phyloP scores from a whole-genome alignment of 2,329 filamentous ascomycete species.

The Aphanocladium album region DNA sequence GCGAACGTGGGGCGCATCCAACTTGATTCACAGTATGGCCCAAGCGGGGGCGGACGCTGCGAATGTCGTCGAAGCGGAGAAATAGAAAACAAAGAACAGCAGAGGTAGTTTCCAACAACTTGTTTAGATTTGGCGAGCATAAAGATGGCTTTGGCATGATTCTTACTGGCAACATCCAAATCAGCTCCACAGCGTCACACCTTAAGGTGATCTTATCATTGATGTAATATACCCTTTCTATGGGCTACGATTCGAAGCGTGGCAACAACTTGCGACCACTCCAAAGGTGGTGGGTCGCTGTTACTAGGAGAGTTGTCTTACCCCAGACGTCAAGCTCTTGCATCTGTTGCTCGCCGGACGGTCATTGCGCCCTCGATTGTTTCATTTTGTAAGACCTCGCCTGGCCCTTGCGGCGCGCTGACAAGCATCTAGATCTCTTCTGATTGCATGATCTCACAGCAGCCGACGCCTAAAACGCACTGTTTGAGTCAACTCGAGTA shows the following conservation, averaged over 20 bases:
- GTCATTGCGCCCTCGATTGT: constrained; percentile 36
- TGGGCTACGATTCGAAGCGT: constrained; percentile 57
- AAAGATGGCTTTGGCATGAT: constrained; percentile 44
- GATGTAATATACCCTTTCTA: constrained; percentile 44
- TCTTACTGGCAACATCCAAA: constrained; percentile 60
- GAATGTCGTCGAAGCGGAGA: no score
- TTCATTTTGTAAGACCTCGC: constrained; percentile 22
- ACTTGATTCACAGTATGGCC: no score
- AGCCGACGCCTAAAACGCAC: neutral
- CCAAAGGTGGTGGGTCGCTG: constrained; percentile 55
- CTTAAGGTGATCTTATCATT: constrained; percentile 53
- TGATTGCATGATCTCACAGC: neutral
- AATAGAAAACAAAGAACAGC: neutral
- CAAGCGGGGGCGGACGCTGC: no score
- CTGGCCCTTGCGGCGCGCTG: constrained; percentile 19
- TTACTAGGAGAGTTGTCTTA: constrained; percentile 59
- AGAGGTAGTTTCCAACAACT: neutral
- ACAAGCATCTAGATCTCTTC: constrained; percentile 21
- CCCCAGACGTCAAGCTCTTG: constrained; percentile 50
- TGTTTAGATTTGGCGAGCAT: constrained; percentile 50
- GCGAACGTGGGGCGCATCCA: neutral
- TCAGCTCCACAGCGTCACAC: constrained; percentile 53
- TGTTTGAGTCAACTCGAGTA: constrained; percentile 43
- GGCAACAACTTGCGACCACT: constrained; percentile 49
- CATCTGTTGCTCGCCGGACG: constrained; percentile 29